These are phyloP conservation scores for Lippia alba DNA, from an alignment of 305 asterid species.

Conservation along the genomic window DNA sequence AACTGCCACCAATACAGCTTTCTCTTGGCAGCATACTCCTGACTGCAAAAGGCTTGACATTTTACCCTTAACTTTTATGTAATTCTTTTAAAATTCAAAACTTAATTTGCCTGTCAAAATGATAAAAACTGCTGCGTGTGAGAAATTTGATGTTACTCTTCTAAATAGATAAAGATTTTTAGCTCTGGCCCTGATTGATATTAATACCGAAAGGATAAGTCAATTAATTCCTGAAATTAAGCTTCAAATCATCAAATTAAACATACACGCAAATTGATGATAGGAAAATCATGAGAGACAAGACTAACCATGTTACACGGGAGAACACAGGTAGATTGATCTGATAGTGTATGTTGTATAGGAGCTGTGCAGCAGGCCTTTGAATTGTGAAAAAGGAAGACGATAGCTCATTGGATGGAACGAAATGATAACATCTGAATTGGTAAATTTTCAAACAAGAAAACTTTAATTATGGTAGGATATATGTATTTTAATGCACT, in stretches of 20 bases:
- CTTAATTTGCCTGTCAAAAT: too few relatives aligned
- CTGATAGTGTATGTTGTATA: neutral
- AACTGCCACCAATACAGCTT: conserved; percentile 41
- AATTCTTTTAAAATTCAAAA: neutral
- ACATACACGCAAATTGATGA: neutral
- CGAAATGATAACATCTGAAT: conserved; percentile 18
- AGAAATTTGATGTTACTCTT: too few relatives aligned
- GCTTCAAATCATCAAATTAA: neutral
- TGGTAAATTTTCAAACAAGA: conserved; percentile 25
- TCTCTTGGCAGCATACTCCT: conserved; percentile 31
- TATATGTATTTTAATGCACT: neutral
- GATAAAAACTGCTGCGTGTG: too few relatives aligned
- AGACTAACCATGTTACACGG: conserved; percentile 31
- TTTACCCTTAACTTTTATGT: neutral
- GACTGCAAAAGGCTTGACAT: conserved; percentile 1
- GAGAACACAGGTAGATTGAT: neutral
- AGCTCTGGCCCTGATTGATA: too few relatives aligned
- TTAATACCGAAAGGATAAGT: neutral
- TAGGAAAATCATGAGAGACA: neutral
- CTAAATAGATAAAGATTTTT: too few relatives aligned
- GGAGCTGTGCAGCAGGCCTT: conserved; percentile 19
- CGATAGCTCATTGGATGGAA: conserved; percentile 12
- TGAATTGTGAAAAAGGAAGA: conserved; percentile 14
- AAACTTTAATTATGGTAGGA: neutral
- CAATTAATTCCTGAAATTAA: neutral